Evolutionary conservation across 2,329 filamentous ascomycete genomes (phyloP).

Genomic region (Seiridium cupressi): DNA sequence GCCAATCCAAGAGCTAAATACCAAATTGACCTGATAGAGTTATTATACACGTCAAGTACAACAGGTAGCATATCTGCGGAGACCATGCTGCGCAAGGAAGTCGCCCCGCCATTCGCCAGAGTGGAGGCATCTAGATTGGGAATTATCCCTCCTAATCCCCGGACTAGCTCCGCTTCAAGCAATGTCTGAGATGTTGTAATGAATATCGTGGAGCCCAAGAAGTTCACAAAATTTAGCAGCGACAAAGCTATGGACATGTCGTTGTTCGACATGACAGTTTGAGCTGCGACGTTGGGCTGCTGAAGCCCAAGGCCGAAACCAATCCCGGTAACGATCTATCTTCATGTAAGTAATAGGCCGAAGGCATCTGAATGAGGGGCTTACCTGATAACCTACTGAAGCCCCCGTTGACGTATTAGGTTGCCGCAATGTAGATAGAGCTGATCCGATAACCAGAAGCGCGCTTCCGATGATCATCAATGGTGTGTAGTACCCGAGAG

Average conservation of each 20-base stretch:
- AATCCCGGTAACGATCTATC: neutral
- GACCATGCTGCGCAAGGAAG: neutral
- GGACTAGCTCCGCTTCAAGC: neutral
- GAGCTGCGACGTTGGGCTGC: neutral
- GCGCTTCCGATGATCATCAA: neutral
- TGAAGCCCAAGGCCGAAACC: neutral
- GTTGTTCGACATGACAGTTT: neutral
- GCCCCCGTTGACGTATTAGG: neutral
- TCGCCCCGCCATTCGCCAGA: neutral
- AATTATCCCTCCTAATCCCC: neutral
- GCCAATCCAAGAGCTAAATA: neutral
- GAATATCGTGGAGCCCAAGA: neutral
- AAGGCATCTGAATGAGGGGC: neutral
- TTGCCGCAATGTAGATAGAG: neutral
- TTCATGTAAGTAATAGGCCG: neutral
- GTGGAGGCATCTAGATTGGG: neutral
- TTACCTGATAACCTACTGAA: conserved; percentile 1
- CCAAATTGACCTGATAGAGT: neutral
- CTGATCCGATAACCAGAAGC: neutral
- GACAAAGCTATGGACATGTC: neutral
- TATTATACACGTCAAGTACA: neutral
- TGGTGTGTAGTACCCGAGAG: neutral
- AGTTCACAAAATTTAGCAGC: neutral
- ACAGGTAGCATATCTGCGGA: neutral
- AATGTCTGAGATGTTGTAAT: neutral